Conservation (phyloP, 2,329 filamentous ascomycete genomes). For the Hypoxylon sp. region DNA sequence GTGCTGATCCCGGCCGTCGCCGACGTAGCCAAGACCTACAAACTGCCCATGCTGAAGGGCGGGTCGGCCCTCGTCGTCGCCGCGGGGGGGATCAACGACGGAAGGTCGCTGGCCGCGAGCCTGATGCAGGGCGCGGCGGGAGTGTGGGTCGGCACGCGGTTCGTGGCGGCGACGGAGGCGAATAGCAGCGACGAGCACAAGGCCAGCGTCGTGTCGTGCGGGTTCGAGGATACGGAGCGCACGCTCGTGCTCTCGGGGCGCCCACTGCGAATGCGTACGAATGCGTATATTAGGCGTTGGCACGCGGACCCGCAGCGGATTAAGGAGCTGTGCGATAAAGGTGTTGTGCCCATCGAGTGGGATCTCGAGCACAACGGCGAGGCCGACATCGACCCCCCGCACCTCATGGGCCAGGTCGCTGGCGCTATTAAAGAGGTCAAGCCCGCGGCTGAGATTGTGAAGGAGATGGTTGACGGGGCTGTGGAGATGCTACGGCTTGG, state of each 20-base stretch:
- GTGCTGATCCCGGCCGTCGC: constrained; percentile 90
- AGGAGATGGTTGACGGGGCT: constrained; percentile 88
- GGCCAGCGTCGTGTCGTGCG: constrained; percentile 83
- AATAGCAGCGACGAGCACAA: constrained; percentile 88
- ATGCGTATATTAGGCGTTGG: constrained; percentile 88
- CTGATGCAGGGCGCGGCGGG: constrained; percentile 90
- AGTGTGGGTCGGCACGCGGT: constrained; percentile 95
- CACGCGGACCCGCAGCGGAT: constrained; percentile 82
- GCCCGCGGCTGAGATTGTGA: constrained; percentile 87
- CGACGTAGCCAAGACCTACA: constrained; percentile 83
- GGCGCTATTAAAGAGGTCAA: constrained; percentile 82
- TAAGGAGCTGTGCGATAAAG: constrained; percentile 79
- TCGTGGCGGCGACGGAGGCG: constrained; percentile 87
- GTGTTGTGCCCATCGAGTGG: constrained; percentile 84
- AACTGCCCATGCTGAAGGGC: constrained; percentile 77
- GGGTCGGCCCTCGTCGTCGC: constrained; percentile 84
- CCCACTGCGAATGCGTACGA: constrained; percentile 83
- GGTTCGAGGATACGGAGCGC: constrained; percentile 83
- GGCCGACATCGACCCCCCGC: constrained; percentile 83
- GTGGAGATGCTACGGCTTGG: constrained; percentile 76
- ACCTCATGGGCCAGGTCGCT: constrained; percentile 94
- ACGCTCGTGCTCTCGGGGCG: constrained; percentile 88
- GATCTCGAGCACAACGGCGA: constrained; percentile 87
- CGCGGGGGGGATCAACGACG: constrained; percentile 89
- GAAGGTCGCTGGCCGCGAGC: constrained; percentile 82